Evolutionary conservation across 1,139 yeast species (phyloP), one percentile per base, ranked within the genome.

Genomic region (Saccharomycopsis crataegensis): DNA sequence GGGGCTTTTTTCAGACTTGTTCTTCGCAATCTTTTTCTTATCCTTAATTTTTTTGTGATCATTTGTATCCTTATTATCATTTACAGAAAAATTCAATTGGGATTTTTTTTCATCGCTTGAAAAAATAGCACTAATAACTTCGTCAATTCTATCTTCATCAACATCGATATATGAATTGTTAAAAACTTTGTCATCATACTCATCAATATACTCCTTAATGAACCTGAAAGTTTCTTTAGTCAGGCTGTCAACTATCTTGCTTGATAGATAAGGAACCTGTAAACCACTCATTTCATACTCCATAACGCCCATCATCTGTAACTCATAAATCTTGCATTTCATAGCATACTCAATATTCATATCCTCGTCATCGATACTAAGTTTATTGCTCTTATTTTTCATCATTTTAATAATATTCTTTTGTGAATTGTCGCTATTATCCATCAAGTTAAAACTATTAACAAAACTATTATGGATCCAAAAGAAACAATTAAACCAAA

Each of bases 241-340:
- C n/a, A 36, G n/a, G n/a, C 11, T 36, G 40, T 36, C 40, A 31
- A 37, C 28, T 38, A 37, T 17, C 6, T 51, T 40, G 6, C 50
- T 50, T 3, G 57, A 33, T 28, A 56, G 46, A 38, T 22, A 51
- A 6, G 58, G 58, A 12, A 56, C 49, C 47, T 51, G 45, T 43
- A 56, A 46, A 3, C 58, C 58, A 46, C 80, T 80, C 50, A 83
- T 74, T 63, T 91, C 97, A 61, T 86, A 88, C 62, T 91, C 98
- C 85, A 91, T 89, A 6, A 91, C 80, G 0, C 98, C 99, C 96
- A 91, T 91, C 98, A 93, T 94, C 66, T 93, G 99, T 28, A 94
- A 70, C 62, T 91, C 98, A 66, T 93, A 91, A 50, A 94, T 90
- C 64, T 89, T 90, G 67, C 97, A 90, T 40, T 95, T 74, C 1